phyloP scores from a whole-genome alignment of 306 rosid genomes.

The Acacia confusa region DNA sequence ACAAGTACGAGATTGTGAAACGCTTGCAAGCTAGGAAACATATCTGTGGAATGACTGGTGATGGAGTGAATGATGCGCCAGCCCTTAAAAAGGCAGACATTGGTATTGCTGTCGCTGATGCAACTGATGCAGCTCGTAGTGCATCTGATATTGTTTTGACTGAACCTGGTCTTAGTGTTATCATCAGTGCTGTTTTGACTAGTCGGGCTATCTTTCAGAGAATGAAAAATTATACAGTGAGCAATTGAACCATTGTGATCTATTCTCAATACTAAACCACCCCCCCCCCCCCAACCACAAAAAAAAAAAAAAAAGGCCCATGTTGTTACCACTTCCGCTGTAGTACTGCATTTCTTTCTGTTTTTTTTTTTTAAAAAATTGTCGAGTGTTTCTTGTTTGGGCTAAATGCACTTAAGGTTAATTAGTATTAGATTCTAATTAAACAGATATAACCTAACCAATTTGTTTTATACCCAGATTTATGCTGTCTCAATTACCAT shows the following conservation, averaged over 20 bases:
- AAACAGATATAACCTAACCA: neutral
- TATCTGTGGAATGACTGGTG: slow-evolving; percentile 99
- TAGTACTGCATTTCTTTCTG: neutral
- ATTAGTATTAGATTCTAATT: neutral
- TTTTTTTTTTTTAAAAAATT: too few species aligned
- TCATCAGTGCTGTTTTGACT: slow-evolving; percentile 97
- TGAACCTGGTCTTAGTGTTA: slow-evolving; percentile 96
- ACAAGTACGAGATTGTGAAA: slow-evolving; percentile 96
- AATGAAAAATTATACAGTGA: slow-evolving; percentile 97
- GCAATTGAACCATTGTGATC: slow-evolving; percentile 31
- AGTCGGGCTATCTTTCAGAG: slow-evolving; percentile 98
- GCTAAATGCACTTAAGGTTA: neutral
- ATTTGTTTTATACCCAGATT: slow-evolving; percentile 58
- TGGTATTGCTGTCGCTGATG: slow-evolving; percentile 99
- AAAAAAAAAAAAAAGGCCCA: too few species aligned
- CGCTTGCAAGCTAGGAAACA: slow-evolving; percentile 99
- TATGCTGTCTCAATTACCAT: slow-evolving; percentile 98
- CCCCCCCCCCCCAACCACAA: too few species aligned
- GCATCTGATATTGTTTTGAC: slow-evolving; percentile 98
- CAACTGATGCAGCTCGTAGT: slow-evolving; percentile 99
- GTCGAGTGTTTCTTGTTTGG: neutral
- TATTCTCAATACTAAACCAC: neutral
- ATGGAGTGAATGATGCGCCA: slow-evolving; percentile 98
- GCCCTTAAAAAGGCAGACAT: slow-evolving; percentile 98
- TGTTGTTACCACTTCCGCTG: neutral